These are phyloP conservation scores for Triticum monococcum DNA, from an alignment of 176 grass and related monocot genomes.

Conservation along the genomic window DNA sequence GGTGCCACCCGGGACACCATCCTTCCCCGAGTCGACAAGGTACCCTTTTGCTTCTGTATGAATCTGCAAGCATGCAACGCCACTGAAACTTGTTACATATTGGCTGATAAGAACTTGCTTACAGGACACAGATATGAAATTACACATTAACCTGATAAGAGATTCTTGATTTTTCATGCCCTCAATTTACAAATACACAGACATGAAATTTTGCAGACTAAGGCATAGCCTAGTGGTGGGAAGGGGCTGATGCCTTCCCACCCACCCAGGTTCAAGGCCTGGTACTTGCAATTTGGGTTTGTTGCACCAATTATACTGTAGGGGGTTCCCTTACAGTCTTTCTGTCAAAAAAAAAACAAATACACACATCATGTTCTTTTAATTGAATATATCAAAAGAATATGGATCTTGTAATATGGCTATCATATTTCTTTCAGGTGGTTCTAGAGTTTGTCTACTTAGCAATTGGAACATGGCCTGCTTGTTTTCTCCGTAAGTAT, in stretches of 20 bases:
- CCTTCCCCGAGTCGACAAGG: slow-evolving; percentile 38
- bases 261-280: no score
- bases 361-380: background rate
- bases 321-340: no score
- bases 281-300: no score
- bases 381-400: background rate
- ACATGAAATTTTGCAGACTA: no score
- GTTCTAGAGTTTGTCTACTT: slow-evolving; percentile 48
- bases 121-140: background rate
- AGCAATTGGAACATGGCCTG: slow-evolving; percentile 29
- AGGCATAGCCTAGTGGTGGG: no score
- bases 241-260: no score
- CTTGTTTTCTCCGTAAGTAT: slow-evolving; percentile 45
- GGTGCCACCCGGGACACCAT: background rate
- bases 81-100: background rate
- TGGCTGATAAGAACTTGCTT: background rate
- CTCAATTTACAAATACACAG: background rate
- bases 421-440: slow-evolving; percentile 41
- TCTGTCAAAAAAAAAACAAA: background rate
- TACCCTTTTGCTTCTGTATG: background rate
- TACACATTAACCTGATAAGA: background rate
- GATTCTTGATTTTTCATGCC: background rate
- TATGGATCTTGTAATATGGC: background rate
- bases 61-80: background rate
- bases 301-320: no score